Conservation (phyloP, 2,329 filamentous ascomycete genomes). For the Eutypa lata region DNA sequence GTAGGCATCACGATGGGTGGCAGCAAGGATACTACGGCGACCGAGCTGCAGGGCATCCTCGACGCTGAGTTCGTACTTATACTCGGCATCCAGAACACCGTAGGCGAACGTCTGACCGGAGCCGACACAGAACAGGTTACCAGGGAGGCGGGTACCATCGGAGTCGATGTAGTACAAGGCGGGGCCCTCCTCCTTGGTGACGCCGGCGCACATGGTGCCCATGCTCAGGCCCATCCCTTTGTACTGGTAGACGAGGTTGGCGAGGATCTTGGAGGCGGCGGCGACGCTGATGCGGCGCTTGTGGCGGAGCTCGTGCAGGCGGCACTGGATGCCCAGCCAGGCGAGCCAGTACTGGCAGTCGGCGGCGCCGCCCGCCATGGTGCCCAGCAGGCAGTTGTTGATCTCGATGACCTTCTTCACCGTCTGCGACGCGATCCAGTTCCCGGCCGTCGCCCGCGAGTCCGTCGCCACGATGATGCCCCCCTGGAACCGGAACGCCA, state of each 20-base stretch:
- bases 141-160: conserved; percentile 86
- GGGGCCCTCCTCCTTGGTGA: conserved; percentile 91
- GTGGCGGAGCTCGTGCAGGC: conserved; percentile 97
- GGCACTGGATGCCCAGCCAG: conserved; percentile 98
- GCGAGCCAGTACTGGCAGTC: conserved; percentile 99
- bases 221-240: conserved; percentile 98
- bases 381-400: conserved; percentile 89
- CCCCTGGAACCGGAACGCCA: conserved; percentile 96
- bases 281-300: conserved; percentile 98
- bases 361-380: conserved; percentile 97
- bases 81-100: conserved; percentile 94
- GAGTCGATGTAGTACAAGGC: conserved; percentile 99
- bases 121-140: conserved; percentile 97
- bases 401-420: conserved; percentile 99
- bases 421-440: conserved; percentile 99
- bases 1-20: conserved; percentile 96
- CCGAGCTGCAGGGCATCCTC: conserved; percentile 91
- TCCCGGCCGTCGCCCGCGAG: conserved; percentile 92
- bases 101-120: conserved; percentile 99
- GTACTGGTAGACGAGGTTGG: conserved; percentile 97
- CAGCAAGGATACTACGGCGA: conserved; percentile 87
- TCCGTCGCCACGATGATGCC: conserved; percentile 98
- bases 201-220: conserved; percentile 99
- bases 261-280: conserved; percentile 95
- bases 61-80: conserved; percentile 81